These are phyloP conservation scores for Naganishia onofrii DNA, from an alignment of 768 basidiomycete species.

Conservation along the genomic window DNA sequence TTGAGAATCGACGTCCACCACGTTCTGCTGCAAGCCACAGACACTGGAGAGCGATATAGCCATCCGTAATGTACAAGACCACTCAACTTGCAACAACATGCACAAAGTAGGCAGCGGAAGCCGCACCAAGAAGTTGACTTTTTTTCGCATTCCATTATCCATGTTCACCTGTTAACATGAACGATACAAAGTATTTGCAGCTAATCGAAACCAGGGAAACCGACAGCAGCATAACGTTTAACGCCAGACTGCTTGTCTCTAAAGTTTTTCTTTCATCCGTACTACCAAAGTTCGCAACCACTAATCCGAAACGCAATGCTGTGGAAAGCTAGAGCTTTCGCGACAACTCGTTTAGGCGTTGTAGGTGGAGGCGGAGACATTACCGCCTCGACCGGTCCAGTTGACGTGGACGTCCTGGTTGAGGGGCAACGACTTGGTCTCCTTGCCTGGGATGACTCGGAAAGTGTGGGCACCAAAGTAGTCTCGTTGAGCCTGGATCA, in stretches of 20 bases:
- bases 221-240: not conserved
- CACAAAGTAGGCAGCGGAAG: not conserved
- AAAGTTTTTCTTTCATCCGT: constrained; percentile 11
- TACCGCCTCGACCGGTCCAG: constrained; percentile 98
- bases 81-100: no score
- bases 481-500: constrained; percentile 95
- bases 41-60: no score
- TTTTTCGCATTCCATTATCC: constrained; percentile 17
- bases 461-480: constrained; percentile 98
- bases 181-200: constrained; percentile 14
- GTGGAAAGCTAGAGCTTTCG: not conserved
- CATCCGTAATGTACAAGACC: no score
- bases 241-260: constrained; percentile 2
- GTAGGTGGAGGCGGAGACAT: constrained; percentile 86
- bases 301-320: not conserved
- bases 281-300: not conserved
- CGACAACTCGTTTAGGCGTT: constrained; percentile 56
- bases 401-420: constrained; percentile 93
- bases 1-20: no score
- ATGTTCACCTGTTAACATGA: constrained; percentile 18
- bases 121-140: not conserved
- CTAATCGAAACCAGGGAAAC: constrained; percentile 3
- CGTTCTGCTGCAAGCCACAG: no score
- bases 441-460: constrained; percentile 86
- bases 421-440: constrained; percentile 73